Evolutionary conservation across 768 basidiomycete species (phyloP), one percentile per base, ranked within the genome.

Genomic region (Boletus vinaceobasis): DNA sequence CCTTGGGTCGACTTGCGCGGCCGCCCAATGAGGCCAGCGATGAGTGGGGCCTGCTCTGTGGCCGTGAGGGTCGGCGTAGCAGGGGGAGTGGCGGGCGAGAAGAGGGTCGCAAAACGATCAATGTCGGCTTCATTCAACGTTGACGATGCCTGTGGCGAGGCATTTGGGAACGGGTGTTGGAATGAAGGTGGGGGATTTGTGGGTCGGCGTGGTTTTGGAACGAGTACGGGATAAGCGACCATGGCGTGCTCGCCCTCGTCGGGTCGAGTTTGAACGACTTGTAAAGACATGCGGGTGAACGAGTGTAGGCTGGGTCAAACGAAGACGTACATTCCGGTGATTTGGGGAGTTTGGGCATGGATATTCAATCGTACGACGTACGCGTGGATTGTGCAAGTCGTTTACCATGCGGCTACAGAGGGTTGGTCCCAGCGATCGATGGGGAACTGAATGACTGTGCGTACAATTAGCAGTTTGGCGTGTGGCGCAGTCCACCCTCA

Each of bases 91-190:
- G 78, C 43, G 65, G 79, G 79, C 5, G 70, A 63, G 57, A 80
- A 79, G 33, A 80, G 65, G 4, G 70, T 74, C 1, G 76, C 70
- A 38, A 78, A 79, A 19, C 74, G 75, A 56, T 73, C 75, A 6
- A 71, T 64, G 31, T 72, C 67, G 13, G 63, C 63, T 42, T 72
- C 74, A 17, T 62, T 62, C 15, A 57, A 43, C 11, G 27, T 37
- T 15, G 50, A 31, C 10, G 50, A 11, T 17, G 50, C 14, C 35
- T 32, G 21, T 7, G 13, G 15, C 26, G 45, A 46, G 44, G 31
- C n/a, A n/a, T 29, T 10, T 19, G 7, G 31, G 2, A 45, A 32
- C 45, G 32, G 5, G 2, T 26, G 33, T 23, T 36, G 19, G 45
- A 19, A 21, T 21, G 45, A 8, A 2, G 31, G 45, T 5, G 8